Evolutionary conservation across 495 filamentous ascomycete species (phyloP).

Genomic region (Tuber magnatum): DNA sequence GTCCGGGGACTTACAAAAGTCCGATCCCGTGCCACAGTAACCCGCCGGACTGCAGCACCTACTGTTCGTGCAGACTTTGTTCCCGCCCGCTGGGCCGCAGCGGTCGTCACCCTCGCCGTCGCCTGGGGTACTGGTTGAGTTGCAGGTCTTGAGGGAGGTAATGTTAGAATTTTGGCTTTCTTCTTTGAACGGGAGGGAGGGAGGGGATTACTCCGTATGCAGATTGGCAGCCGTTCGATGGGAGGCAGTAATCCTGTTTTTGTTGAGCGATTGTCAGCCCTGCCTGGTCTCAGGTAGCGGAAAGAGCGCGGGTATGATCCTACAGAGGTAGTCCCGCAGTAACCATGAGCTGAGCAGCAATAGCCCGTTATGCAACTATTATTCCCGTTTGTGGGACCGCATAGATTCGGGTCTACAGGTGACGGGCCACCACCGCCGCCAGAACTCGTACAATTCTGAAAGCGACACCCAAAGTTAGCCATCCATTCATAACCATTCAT

Average conservation of each 20-base stretch:
- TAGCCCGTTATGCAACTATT: conserved; percentile 36
- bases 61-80: conserved; percentile 43
- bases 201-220: conserved; percentile 41
- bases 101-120: conserved; percentile 17
- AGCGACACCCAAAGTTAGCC: not conserved
- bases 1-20: conserved; percentile 54
- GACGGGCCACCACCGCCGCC: conserved; percentile 10
- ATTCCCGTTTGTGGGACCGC: conserved; percentile 36
- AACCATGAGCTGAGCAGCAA: conserved; percentile 41
- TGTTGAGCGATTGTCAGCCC: not conserved
- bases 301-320: not conserved
- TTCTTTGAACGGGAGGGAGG: not conserved
- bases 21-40: conserved; percentile 47
- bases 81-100: conserved; percentile 43
- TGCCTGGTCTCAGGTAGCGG: not conserved
- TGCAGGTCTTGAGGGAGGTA: not conserved
- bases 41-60: conserved; percentile 54
- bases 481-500: not conserved
- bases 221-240: conserved; percentile 42
- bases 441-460: conserved; percentile 9
- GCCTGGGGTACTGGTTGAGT: conserved; percentile 5
- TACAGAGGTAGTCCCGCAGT: not conserved
- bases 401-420: conserved; percentile 28
- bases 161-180: not conserved
- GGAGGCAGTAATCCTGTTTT: conserved; percentile 42